These are phyloP conservation scores for Quercus lobata DNA, from an alignment of 331 rosid species.

Conservation along the genomic window DNA sequence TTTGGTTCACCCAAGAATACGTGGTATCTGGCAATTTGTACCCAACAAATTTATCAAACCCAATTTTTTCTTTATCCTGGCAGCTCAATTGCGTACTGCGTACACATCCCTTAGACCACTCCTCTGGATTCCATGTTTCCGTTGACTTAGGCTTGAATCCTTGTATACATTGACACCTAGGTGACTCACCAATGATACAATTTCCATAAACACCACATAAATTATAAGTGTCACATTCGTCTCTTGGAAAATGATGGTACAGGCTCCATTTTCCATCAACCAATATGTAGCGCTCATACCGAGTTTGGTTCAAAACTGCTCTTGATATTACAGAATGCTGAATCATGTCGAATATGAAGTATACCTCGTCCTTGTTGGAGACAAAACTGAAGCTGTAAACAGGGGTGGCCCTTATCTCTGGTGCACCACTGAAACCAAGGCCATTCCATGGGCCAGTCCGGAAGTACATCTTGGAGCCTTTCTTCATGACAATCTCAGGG, in stretches of 20 bases:
- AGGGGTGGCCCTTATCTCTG: background rate
- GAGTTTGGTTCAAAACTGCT: constrained; percentile 38
- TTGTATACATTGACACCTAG: constrained; percentile 39
- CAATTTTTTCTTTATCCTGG: constrained; percentile 2
- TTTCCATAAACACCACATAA: constrained; percentile 50
- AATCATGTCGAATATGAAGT: background rate
- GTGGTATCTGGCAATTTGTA: constrained; percentile 37
- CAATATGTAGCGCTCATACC: constrained; percentile 25
- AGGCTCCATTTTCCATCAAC: constrained; percentile 22
- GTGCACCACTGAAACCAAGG: background rate
- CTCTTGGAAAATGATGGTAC: constrained; percentile 44
- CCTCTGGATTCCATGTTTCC: constrained; percentile 34
- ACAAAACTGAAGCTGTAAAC: background rate
- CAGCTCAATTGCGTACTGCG: constrained; percentile 11
- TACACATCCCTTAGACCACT: constrained; percentile 37
- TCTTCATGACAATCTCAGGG: constrained; percentile 18
- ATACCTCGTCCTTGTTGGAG: constrained; percentile 20
- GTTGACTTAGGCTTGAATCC: constrained; percentile 40
- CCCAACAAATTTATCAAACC: constrained; percentile 20
- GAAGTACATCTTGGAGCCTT: background rate
- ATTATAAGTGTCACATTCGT: constrained; percentile 43
- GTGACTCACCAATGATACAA: constrained; percentile 43
- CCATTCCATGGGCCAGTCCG: constrained; percentile 32
- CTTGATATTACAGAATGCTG: constrained; percentile 2
- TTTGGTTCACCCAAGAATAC: constrained; percentile 28